phyloP scores from a whole-genome alignment of 257 asterid species.

The Penstemon barbatus region DNA sequence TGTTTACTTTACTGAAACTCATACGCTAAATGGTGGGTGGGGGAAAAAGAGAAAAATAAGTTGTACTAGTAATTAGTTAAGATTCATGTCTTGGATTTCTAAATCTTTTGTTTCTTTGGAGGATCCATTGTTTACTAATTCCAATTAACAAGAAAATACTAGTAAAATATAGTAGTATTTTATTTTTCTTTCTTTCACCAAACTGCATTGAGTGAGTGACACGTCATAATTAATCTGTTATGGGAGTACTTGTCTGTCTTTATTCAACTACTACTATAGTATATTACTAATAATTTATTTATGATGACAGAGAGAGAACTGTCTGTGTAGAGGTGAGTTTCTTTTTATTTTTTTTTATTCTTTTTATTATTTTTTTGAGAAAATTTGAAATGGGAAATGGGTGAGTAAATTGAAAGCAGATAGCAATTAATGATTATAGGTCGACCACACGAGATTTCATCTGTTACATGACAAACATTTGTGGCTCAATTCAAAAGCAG shows the following conservation, averaged over 20 bases:
- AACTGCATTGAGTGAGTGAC: slow-evolving; percentile 30
- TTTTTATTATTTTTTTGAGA: too few species aligned
- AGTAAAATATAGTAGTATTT: too few species aligned
- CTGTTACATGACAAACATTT: slow-evolving; percentile 26
- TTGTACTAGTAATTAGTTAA: too few species aligned
- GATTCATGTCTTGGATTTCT: too few species aligned
- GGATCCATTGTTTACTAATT: too few species aligned
- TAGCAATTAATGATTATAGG: slow-evolving; percentile 37
- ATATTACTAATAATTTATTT: background rate
- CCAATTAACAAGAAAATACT: too few species aligned
- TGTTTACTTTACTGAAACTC: too few species aligned
- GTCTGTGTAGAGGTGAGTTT: too few species aligned
- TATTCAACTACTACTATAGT: background rate
- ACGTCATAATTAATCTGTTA: slow-evolving; percentile 21
- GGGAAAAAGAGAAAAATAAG: too few species aligned
- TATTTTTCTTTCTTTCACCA: background rate
- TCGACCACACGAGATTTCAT: slow-evolving; percentile 33
- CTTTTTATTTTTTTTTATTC: too few species aligned
- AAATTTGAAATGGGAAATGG: slow-evolving; percentile 21
- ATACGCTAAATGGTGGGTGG: too few species aligned
- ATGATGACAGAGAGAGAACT: slow-evolving; percentile 22
- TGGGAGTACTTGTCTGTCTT: background rate
- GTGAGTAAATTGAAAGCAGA: slow-evolving; percentile 32
- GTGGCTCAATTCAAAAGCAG: slow-evolving; percentile 32
- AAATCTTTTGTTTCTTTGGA: too few species aligned